Conservation (phyloP, 176 grass and related monocot genomes). For the Pontederia paniculata region DNA sequence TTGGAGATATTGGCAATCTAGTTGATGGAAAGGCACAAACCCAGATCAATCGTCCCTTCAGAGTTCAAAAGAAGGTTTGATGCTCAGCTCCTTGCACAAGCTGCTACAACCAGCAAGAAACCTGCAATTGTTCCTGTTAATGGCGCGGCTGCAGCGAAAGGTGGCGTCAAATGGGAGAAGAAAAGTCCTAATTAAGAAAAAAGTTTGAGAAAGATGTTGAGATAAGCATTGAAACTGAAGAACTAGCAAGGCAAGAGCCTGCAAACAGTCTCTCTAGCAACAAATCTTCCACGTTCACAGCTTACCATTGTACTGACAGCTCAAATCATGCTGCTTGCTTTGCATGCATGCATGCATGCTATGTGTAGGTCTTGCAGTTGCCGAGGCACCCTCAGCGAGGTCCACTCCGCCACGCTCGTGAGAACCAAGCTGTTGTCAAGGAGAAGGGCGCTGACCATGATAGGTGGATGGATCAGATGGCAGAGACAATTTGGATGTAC, state of each 20-base stretch:
- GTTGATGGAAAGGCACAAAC: conserved; percentile 30
- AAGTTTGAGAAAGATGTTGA: conserved; percentile 36
- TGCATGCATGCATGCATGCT: too few species aligned
- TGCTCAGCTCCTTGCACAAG: conserved; percentile 10
- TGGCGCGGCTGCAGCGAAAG: conserved; percentile 19
- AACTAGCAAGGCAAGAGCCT: conserved; percentile 13
- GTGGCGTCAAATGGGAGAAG: conserved; percentile 22
- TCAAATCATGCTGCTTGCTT: too few species aligned
- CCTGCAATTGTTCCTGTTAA: conserved; percentile 13
- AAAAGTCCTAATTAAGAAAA: conserved; percentile 29
- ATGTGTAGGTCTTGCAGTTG: too few species aligned
- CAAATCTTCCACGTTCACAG: conserved; percentile 35
- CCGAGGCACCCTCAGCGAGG: too few species aligned
- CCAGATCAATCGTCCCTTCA: conserved; percentile 24
- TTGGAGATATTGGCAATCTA: conserved; percentile 66
- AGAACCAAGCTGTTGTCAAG: too few species aligned
- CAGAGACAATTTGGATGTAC: too few species aligned
- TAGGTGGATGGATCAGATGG: too few species aligned
- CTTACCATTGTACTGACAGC: conserved; percentile 67
- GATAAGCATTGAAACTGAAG: conserved; percentile 36
- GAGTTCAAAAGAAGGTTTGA: conserved; percentile 18
- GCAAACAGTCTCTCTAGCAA: conserved; percentile 25
- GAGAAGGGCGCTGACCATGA: too few species aligned
- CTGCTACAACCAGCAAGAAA: conserved; percentile 19
- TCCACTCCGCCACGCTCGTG: too few species aligned